Evolutionary conservation across 1,139 yeast genomes (phyloP).

Genomic region (Williopsis jadinii): DNA sequence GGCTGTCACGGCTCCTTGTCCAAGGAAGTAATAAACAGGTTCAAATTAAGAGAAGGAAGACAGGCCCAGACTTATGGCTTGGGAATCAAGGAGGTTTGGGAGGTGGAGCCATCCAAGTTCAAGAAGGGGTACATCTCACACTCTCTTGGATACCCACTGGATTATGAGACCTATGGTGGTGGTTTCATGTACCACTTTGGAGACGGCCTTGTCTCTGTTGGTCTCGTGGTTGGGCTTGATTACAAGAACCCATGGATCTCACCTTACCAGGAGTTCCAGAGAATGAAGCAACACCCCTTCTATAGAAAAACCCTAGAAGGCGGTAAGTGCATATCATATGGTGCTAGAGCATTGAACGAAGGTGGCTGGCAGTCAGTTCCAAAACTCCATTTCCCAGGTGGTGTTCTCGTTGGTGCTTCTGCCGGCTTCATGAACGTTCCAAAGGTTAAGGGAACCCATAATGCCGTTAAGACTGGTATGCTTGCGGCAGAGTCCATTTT

Average conservation of each 20-base stretch:
- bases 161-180: slow-evolving; percentile 78
- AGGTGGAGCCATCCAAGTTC: slow-evolving; percentile 80
- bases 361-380: slow-evolving; percentile 95
- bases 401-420: slow-evolving; percentile 85
- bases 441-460: slow-evolving; percentile 95
- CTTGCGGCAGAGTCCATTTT: slow-evolving; percentile 85
- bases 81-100: slow-evolving; percentile 97
- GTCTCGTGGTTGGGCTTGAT: slow-evolving; percentile 87
- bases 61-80: slow-evolving; percentile 89
- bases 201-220: slow-evolving; percentile 83
- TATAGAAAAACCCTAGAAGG: slow-evolving; percentile 72
- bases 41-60: slow-evolving; percentile 53
- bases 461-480: slow-evolving; percentile 93
- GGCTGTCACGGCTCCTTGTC: slow-evolving; percentile 95
- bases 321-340: slow-evolving; percentile 90
- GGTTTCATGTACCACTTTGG: slow-evolving; percentile 97
- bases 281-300: slow-evolving; percentile 86
- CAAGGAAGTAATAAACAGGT: slow-evolving; percentile 67
- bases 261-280: slow-evolving; percentile 94
- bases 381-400: slow-evolving; percentile 87
- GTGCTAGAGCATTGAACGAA: slow-evolving; percentile 92
- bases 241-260: slow-evolving; percentile 90
- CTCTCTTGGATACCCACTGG: slow-evolving; percentile 83
- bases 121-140: slow-evolving; percentile 80
- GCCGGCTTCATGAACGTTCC: slow-evolving; percentile 98